Percentiles rank a stretch among this genome's conserved stretches.
Conservation (phyloP, 2,329 filamentous ascomycete species). For the Stachybotrys chartarum region DNA sequence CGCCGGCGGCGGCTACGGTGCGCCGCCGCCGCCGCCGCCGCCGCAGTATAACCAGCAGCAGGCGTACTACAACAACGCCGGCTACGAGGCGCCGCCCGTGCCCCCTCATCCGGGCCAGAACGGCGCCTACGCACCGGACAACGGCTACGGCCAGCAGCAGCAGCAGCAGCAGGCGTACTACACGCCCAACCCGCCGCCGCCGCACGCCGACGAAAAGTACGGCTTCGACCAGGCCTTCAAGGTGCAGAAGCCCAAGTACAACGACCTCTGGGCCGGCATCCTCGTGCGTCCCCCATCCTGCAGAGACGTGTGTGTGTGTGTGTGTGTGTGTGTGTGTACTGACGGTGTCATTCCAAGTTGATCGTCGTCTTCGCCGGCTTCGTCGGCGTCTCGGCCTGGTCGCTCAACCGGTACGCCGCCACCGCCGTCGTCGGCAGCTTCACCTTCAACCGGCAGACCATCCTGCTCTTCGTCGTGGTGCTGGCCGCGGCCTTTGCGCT, state of each 20-base stretch:
- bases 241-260: slow-evolving; percentile 76
- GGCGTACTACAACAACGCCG: slow-evolving; percentile 16
- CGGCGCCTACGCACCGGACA: slow-evolving; percentile 15
- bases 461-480: slow-evolving; percentile 77
- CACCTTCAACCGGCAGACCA: slow-evolving; percentile 70
- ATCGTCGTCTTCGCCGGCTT: slow-evolving; percentile 67
- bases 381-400: slow-evolving; percentile 66
- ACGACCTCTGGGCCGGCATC: slow-evolving; percentile 84
- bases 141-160: slow-evolving; percentile 16
- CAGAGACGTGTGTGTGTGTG: too few species aligned
- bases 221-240: slow-evolving; percentile 77
- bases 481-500: slow-evolving; percentile 67
- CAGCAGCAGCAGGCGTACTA: too few species aligned
- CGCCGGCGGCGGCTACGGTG: slow-evolving; percentile 7
- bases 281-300: slow-evolving; percentile 40
- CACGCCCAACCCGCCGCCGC: slow-evolving; percentile 21
- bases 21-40: slow-evolving; percentile 4
- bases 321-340: too few species aligned
- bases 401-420: slow-evolving; percentile 65
- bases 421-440: slow-evolving; percentile 58
- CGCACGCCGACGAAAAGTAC: slow-evolving; percentile 37
- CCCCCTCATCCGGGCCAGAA: slow-evolving; percentile 19
- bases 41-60: slow-evolving; percentile 9
- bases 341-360: slow-evolving; percentile 39
- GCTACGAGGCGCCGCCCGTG: slow-evolving; percentile 17